Evolutionary conservation across 148 eudicot genomes (phyloP), one percentile per base, ranked within the genome.

Genomic region (Camellia sinensis): DNA sequence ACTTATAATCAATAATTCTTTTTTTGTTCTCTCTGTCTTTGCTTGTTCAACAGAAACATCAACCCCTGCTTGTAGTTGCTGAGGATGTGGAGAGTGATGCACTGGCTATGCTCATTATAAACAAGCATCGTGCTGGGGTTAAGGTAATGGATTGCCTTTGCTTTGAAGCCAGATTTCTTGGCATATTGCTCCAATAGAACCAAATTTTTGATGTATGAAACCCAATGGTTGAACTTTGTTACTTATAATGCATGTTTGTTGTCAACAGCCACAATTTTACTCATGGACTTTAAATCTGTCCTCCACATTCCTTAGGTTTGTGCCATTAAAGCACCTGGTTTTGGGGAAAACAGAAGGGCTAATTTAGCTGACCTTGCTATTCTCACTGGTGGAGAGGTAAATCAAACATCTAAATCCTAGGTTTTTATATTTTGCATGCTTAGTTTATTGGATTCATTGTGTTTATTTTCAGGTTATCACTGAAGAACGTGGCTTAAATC

Each of bases 251-350:
- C 48, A 19, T 70, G 50, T 18, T 70, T 70, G 13, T 69, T 62
- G 29, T 64, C 44, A 67, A 57, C 22, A 56, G 40, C 65, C 74
- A 80, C 29, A 15, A 1, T 80, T 22, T 62, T 62, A 15, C 43
- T 45, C 40, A 59, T 71, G 75, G 6, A 48, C 37, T 60, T 66
- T 64, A 4, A 13, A 29, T 21, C 59, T 64, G 1, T 60, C 22
- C 12, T 43, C 75, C 19, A 15, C 72, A 53, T 43, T 54, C 45
- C 84, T 21, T 83, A 95, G 99, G 95, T 95, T 22, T 95, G 99
- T 95, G 99, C 99, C 78, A 87, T 95, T 76, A 95, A 95, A 87
- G 91, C 98, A 89, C 98, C 99, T 81, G 99, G 99, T 40, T 95
- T 95, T 84, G 99, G 99, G 76, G 99, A 95, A 44, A 93, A 87